phyloP scores from a whole-genome alignment of 805 yeast genomes.

The Hyphopichia homilentoma region DNA sequence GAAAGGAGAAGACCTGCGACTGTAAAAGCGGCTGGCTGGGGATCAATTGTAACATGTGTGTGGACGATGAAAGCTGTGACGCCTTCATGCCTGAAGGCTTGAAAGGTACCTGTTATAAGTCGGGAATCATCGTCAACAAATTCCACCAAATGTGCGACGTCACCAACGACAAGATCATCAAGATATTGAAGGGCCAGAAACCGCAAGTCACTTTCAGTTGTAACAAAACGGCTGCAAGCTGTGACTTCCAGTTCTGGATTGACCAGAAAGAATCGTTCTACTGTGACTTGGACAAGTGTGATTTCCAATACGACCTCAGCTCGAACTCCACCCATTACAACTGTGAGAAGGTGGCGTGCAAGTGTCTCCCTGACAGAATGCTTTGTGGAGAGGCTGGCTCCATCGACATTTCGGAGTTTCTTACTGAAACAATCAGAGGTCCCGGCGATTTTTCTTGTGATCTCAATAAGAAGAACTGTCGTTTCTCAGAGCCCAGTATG shows the following conservation, averaged over 20 bases:
- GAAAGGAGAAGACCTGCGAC: slow-evolving; percentile 57
- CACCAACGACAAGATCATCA: slow-evolving; percentile 80
- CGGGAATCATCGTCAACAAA: slow-evolving; percentile 77
- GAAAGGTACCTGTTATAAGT: slow-evolving; percentile 82
- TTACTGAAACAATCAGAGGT: slow-evolving; percentile 84
- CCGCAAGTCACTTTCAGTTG: slow-evolving; percentile 95
- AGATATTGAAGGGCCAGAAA: slow-evolving; percentile 69
- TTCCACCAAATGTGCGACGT: slow-evolving; percentile 93
- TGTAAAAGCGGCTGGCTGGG: slow-evolving; percentile 92
- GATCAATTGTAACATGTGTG: slow-evolving; percentile 88
- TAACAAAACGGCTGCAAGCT: slow-evolving; percentile 56
- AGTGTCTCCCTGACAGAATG: slow-evolving; percentile 89
- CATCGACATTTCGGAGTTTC: slow-evolving; percentile 89
- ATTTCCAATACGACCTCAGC: slow-evolving; percentile 57
- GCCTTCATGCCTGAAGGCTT: slow-evolving; percentile 83
- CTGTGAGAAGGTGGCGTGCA: slow-evolving; percentile 77
- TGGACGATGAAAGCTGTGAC: slow-evolving; percentile 70
- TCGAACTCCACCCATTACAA: slow-evolving; percentile 69
- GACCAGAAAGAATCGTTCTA: slow-evolving; percentile 85
- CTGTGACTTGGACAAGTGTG: slow-evolving; percentile 78
- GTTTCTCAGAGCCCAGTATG: slow-evolving; percentile 93
- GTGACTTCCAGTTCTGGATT: slow-evolving; percentile 96
- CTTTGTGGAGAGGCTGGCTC: slow-evolving; percentile 93
- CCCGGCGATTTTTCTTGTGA: slow-evolving; percentile 93
- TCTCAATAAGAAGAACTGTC: slow-evolving; percentile 55